Evolutionary conservation across 1,284 basidiomycete genomes (phyloP).

Genomic region (Erythrobasidium hasegawianum): DNA sequence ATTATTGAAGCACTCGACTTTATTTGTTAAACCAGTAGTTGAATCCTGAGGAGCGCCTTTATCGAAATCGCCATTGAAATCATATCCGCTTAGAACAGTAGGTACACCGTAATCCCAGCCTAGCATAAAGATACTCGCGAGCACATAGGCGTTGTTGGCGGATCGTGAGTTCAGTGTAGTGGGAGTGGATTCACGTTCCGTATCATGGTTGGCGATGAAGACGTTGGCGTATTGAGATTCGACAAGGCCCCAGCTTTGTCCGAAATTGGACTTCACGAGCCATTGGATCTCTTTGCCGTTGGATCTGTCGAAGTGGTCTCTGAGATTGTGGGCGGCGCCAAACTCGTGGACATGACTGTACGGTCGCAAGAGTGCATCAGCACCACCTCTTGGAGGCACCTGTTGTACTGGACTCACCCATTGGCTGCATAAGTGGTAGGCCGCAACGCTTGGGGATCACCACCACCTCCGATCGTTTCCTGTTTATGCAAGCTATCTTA

Average conservation of each 20-base stretch:
- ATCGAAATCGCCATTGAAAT: slow-evolving; percentile 54
- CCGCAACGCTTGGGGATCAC: slow-evolving; percentile 45
- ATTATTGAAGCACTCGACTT: slow-evolving; percentile 13
- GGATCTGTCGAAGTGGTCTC: slow-evolving; percentile 52
- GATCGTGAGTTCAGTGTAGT: slow-evolving; percentile 13
- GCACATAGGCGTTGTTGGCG: slow-evolving; percentile 24
- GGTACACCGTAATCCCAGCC: slow-evolving; percentile 59
- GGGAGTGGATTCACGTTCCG: slow-evolving; percentile 4
- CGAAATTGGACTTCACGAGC: background rate
- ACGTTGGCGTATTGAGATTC: background rate
- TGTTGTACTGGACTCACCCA: no score
- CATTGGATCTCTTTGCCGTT: no score
- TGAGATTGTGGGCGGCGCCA: background rate
- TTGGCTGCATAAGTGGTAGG: background rate
- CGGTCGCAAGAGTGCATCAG: no score
- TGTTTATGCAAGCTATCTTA: no score
- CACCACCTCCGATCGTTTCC: slow-evolving; percentile 6
- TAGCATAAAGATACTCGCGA: slow-evolving; percentile 24
- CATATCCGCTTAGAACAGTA: slow-evolving; percentile 61
- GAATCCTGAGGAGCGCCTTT: slow-evolving; percentile 58
- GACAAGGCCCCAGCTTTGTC: background rate
- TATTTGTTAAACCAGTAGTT: background rate
- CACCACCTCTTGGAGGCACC: no score
- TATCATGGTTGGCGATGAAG: slow-evolving; percentile 34
- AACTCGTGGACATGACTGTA: background rate